Percentiles rank a stretch among this genome's conserved stretches.
Evolutionary conservation across 108 stramenopile genomes (phyloP).

Genomic region (Cyclostephanos tholiformis): DNA sequence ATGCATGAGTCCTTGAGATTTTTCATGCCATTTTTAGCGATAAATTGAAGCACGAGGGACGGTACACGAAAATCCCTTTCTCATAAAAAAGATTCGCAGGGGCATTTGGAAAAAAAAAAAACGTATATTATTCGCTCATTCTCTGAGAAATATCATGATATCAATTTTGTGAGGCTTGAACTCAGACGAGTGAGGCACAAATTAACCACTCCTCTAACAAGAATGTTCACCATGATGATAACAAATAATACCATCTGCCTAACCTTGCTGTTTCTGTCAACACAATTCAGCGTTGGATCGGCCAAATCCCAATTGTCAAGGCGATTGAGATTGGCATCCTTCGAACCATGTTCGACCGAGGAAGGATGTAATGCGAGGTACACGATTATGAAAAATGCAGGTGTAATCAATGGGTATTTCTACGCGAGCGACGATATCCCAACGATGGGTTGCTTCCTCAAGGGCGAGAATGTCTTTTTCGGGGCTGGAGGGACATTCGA

Average conservation of each 20-base stretch:
- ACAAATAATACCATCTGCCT: neutral
- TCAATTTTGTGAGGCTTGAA: no score
- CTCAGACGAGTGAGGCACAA: no score
- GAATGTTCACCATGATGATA: neutral
- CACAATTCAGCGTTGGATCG: neutral
- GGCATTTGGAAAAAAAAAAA: no score
- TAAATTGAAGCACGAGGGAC: no score
- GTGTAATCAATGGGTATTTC: neutral
- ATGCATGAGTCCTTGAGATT: no score
- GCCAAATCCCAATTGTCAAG: neutral
- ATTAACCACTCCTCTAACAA: neutral
- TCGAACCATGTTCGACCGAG: constrained; percentile 4
- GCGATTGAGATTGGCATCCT: neutral
- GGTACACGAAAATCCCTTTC: no score
- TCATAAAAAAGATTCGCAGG: no score
- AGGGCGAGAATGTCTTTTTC: constrained; percentile 1
- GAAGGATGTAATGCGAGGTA: neutral
- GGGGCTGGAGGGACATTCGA: constrained; percentile 7
- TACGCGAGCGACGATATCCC: neutral
- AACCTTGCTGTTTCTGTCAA: neutral
- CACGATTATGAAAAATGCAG: neutral
- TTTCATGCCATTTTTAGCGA: no score
- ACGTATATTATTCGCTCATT: no score
- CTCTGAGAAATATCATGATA: no score
- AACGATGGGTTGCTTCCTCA: constrained; percentile 12